Percentiles rank a stretch among this genome's conserved stretches.
phyloP scores from a whole-genome alignment of 306 rosid species.

The Trifolium pratense region DNA sequence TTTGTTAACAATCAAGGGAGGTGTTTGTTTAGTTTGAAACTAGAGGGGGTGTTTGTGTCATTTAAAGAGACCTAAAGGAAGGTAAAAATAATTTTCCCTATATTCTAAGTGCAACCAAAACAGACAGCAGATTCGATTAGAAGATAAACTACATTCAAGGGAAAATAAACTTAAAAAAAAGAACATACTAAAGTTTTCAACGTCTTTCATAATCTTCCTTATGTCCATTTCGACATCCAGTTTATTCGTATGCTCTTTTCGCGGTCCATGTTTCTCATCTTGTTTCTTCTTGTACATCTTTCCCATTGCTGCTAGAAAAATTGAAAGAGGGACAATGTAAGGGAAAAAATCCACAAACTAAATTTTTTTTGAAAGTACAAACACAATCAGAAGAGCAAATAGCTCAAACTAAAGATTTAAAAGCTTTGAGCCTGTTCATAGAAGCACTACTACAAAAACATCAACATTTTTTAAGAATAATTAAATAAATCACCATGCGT shows the following conservation, averaged over 20 bases:
- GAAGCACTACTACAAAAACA: neutral
- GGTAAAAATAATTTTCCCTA: no score
- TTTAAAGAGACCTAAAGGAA: no score
- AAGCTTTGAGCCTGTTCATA: neutral
- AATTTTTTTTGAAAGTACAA: neutral
- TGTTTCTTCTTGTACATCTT: slow-evolving; percentile 44
- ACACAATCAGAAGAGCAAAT: neutral
- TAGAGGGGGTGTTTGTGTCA: no score
- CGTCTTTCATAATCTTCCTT: slow-evolving; percentile 52
- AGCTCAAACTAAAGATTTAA: neutral
- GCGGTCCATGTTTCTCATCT: slow-evolving; percentile 1
- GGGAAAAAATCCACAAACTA: neutral
- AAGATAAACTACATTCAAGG: neutral
- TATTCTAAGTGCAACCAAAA: neutral
- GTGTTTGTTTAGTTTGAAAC: no score
- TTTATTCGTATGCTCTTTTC: slow-evolving; percentile 8
- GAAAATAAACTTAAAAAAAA: neutral
- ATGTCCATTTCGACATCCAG: slow-evolving; percentile 42
- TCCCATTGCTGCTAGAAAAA: slow-evolving; percentile 27
- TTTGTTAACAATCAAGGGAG: no score
- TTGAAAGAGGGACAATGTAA: slow-evolving; percentile 2
- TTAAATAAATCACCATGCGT: no score
- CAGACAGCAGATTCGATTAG: slow-evolving; percentile 10
- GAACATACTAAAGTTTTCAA: slow-evolving; percentile 46
- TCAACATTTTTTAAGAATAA: no score